A percentile compares a stretch with the other conserved stretches of the same genome.
Conservation (phyloP, 768 basidiomycete genomes). For the Kwoniella sp. region DNA sequence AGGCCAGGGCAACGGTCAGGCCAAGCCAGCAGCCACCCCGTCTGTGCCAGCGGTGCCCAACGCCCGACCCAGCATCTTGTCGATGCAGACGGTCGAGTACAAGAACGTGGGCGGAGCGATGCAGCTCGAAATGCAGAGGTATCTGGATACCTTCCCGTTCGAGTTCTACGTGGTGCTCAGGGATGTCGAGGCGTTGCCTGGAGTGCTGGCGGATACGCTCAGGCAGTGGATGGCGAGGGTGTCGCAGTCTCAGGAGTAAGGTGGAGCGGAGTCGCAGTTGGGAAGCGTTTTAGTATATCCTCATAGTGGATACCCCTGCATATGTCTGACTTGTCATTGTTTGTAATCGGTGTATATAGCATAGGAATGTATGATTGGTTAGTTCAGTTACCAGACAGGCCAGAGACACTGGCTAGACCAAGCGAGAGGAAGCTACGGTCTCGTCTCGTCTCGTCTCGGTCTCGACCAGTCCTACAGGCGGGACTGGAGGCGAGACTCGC, state of each 20-base stretch:
- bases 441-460: too few species aligned
- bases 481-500: too few species aligned
- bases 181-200: conserved; percentile 83
- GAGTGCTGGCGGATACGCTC: conserved; percentile 78
- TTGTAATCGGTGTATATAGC: too few species aligned
- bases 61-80: conserved; percentile 68
- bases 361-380: too few species aligned
- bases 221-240: conserved; percentile 63
- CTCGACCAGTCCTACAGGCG: too few species aligned
- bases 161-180: conserved; percentile 91
- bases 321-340: too few species aligned
- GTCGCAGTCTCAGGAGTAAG: conserved; percentile 40
- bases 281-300: not conserved
- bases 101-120: conserved; percentile 61
- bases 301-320: not conserved
- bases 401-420: too few species aligned
- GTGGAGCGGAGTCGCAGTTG: too few species aligned
- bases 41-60: not conserved
- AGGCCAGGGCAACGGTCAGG: conserved; percentile 9
- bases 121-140: conserved; percentile 82
- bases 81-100: conserved; percentile 88
- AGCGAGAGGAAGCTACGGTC: too few species aligned
- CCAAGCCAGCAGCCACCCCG: too few species aligned
- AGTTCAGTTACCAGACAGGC: too few species aligned
- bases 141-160: conserved; percentile 95